phyloP scores from a whole-genome alignment of 2,329 filamentous ascomycete species.

The Metarhizium anisopliae region DNA sequence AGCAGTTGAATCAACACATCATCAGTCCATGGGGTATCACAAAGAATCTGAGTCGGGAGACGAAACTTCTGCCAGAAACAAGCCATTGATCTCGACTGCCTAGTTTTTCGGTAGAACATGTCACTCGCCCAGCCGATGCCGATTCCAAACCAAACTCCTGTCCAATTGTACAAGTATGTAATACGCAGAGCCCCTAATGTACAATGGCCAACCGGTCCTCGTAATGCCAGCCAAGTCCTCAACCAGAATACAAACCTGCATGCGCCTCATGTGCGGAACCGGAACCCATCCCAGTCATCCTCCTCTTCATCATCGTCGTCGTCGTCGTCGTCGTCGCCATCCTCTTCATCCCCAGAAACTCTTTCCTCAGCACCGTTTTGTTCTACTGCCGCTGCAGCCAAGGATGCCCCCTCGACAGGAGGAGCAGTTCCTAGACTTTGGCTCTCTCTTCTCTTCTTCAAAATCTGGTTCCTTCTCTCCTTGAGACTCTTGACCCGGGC shows the following conservation, averaged over 20 bases:
- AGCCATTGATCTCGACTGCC: too few relatives aligned
- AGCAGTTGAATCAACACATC: too few relatives aligned
- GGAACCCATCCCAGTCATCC: slow-evolving; percentile 53
- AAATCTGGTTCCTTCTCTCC: slow-evolving; percentile 60
- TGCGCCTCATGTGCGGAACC: slow-evolving; percentile 27
- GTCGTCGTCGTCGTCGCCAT: slow-evolving; percentile 33
- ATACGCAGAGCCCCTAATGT: not conserved
- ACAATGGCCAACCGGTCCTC: not conserved
- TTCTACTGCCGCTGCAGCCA: slow-evolving; percentile 13
- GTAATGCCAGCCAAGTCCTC: not conserved
- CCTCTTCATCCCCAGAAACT: slow-evolving; percentile 26
- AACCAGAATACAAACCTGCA: not conserved
- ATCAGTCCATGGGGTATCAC: too few relatives aligned
- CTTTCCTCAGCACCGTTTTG: slow-evolving; percentile 17
- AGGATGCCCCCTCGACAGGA: slow-evolving; percentile 8
- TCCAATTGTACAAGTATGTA: not conserved
- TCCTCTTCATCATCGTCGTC: slow-evolving; percentile 41
- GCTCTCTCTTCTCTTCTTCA: slow-evolving; percentile 27
- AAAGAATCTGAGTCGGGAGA: too few relatives aligned
- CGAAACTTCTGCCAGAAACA: too few relatives aligned
- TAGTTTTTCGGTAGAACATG: too few relatives aligned
- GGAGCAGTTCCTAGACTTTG: slow-evolving; percentile 18
- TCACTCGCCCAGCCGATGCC: not conserved
- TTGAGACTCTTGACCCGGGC: slow-evolving; percentile 59
- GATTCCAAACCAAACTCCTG: not conserved